Conservation (phyloP, 2,329 filamentous ascomycete genomes). For the Talaromyces sp. region DNA sequence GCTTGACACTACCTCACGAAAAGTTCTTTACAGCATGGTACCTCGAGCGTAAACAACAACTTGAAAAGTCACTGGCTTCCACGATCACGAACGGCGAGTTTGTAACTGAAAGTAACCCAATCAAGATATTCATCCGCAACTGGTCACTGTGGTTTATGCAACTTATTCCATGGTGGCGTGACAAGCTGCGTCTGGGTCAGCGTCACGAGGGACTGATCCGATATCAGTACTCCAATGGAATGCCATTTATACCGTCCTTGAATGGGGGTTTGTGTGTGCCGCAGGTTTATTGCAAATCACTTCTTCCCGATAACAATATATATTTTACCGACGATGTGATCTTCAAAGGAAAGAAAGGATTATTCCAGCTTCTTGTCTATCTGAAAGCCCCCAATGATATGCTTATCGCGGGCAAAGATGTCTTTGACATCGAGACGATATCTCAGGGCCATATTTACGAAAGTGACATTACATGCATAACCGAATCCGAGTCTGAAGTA, state of each 20-base stretch:
- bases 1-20: slow-evolving; percentile 20
- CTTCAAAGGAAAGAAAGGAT: slow-evolving; percentile 27
- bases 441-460: slow-evolving; percentile 1
- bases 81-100: slow-evolving; percentile 37
- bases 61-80: slow-evolving; percentile 33
- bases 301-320: slow-evolving; percentile 13
- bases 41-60: slow-evolving; percentile 38
- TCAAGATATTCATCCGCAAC: slow-evolving; percentile 33
- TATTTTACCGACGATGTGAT: slow-evolving; percentile 36
- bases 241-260: slow-evolving; percentile 32
- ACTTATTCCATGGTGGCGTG: slow-evolving; percentile 31
- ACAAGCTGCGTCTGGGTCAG: slow-evolving; percentile 29
- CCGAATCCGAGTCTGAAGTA: background rate
- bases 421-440: background rate
- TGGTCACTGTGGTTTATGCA: slow-evolving; percentile 34
- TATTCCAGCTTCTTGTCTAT: slow-evolving; percentile 35
- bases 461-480: slow-evolving; percentile 4
- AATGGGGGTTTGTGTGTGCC: slow-evolving; percentile 33
- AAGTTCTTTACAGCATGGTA: slow-evolving; percentile 33
- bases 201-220: slow-evolving; percentile 31
- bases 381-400: slow-evolving; percentile 15
- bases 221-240: slow-evolving; percentile 28
- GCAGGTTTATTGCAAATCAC: slow-evolving; percentile 33
- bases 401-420: background rate
- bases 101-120: slow-evolving; percentile 28